phyloP scores from a whole-genome alignment of 169 alveolate genomes.

The Eimeria acervulina region DNA sequence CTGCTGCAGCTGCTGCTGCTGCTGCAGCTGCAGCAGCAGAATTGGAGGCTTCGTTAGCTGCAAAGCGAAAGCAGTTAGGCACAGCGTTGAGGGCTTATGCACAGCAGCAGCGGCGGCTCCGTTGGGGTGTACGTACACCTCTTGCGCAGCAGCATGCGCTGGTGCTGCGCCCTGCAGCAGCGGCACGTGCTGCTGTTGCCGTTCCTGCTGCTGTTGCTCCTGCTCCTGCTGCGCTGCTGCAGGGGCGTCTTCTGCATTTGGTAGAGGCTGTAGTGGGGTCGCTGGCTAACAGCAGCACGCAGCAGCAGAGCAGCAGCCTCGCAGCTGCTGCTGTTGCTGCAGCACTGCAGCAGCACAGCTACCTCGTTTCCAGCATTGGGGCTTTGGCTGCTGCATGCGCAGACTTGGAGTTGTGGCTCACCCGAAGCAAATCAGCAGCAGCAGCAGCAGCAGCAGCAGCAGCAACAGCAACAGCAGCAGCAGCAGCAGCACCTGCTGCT shows the following conservation, averaged over 20 bases:
- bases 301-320: background rate
- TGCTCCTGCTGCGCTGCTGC: background rate
- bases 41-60: background rate
- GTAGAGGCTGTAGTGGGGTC: background rate
- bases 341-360: slow-evolving; percentile 43
- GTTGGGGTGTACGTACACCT: background rate
- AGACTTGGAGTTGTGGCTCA: background rate
- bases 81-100: background rate
- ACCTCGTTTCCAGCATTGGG: background rate
- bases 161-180: background rate
- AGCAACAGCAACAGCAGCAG: background rate
- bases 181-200: background rate
- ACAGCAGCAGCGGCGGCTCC: background rate
- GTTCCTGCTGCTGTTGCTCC: slow-evolving; percentile 5
- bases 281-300: background rate
- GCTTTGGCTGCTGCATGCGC: slow-evolving; percentile 18
- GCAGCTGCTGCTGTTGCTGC: slow-evolving; percentile 42
- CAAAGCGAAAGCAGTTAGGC: background rate
- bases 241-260: background rate
- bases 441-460: slow-evolving; percentile 1
- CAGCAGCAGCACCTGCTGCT: background rate
- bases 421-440: background rate
- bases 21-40: slow-evolving; percentile 18
- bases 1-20: background rate
- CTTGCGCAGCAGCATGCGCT: background rate